Evolutionary conservation across 768 basidiomycete genomes (phyloP), one percentile per base, ranked within the genome.

Genomic region (Dentipellis sp.): DNA sequence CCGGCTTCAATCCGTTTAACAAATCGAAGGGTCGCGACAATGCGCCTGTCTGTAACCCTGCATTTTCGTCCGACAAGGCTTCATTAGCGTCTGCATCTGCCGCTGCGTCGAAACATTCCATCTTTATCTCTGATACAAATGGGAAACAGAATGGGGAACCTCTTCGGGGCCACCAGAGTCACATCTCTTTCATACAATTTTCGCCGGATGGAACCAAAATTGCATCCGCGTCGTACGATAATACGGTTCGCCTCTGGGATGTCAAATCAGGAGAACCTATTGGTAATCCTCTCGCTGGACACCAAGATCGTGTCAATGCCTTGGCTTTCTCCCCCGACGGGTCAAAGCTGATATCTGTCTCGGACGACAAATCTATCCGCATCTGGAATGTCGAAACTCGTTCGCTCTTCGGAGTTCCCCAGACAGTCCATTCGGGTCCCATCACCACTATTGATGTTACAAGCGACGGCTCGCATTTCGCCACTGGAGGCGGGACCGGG

Each of bases 181-280:
- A 34, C 17, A 35, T 57, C 8, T 8, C 3, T 10, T 53, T 46
- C n/a, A 53, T 57, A 14, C 42, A 17, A 16, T 58, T 49, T 47
- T 58, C 57, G 1, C 53, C 52, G 17, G 53, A 58, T 21, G 52
- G 37, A 10, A 35, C 23, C 4, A 19, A 22, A 37, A 14, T 54
- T 4, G 45, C 47, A 17, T 58, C 57, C 11, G 57, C 29, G 3
- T 53, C 57, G 1, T 3, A 5, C 0, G 57, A 58, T 36, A 17
- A 17, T 5, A 49, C n/a, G 3, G 46, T 57, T 23, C 50, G 50
- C 4, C 34, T 57, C 17, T 57, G 56, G 56, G 39, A 57, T n/a
- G 38, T 29, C 1, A 38, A n/a, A 3, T 38, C 19, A 7, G 42
- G 46, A 21, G 35, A 11, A 4, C 16, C 19, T 1, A 23, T 42